Conservation (phyloP, 163 green algal species). For the Chlamydomonas reinhardtii region DNA sequence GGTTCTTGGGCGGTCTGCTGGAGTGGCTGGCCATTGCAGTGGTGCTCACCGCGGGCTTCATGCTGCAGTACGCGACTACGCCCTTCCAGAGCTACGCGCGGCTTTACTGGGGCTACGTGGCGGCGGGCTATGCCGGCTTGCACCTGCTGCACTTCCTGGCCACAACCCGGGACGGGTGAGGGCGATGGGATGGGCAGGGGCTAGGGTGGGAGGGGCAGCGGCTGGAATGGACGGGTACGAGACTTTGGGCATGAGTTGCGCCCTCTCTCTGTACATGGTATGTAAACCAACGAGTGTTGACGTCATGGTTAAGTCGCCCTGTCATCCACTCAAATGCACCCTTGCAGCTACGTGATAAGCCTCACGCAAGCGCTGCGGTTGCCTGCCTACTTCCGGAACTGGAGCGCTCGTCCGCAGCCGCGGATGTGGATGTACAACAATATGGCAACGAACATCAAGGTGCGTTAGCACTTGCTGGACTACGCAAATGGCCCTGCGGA, state of each 20-base stretch:
- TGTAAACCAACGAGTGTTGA: too few species aligned
- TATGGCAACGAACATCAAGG: not conserved
- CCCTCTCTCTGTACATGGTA: too few species aligned
- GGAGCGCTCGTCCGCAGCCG: conserved; percentile 25
- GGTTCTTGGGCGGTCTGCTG: conserved; percentile 52
- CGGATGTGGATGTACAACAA: conserved; percentile 46
- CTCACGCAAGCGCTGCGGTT: conserved; percentile 52
- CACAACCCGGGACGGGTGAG: conserved; percentile 51
- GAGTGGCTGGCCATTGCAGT: conserved; percentile 53
- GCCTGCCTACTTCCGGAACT: conserved; percentile 48
- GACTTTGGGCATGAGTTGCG: too few species aligned
- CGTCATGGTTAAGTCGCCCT: too few species aligned
- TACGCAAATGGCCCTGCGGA: too few species aligned
- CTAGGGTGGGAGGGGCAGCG: too few species aligned
- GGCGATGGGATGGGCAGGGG: not conserved
- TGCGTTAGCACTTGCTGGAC: too few species aligned
- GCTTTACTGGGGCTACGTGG: conserved; percentile 51
- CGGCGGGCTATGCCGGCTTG: conserved; percentile 30
- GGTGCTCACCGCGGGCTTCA: conserved; percentile 30
- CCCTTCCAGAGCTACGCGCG: not conserved
- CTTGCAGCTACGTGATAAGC: conserved; percentile 48
- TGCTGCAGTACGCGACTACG: conserved; percentile 33
- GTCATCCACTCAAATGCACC: too few species aligned
- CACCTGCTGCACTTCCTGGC: conserved; percentile 55
- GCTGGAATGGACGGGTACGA: too few species aligned